phyloP scores from a whole-genome alignment of 2,329 filamentous ascomycete genomes.

The Boeremia exigua region DNA sequence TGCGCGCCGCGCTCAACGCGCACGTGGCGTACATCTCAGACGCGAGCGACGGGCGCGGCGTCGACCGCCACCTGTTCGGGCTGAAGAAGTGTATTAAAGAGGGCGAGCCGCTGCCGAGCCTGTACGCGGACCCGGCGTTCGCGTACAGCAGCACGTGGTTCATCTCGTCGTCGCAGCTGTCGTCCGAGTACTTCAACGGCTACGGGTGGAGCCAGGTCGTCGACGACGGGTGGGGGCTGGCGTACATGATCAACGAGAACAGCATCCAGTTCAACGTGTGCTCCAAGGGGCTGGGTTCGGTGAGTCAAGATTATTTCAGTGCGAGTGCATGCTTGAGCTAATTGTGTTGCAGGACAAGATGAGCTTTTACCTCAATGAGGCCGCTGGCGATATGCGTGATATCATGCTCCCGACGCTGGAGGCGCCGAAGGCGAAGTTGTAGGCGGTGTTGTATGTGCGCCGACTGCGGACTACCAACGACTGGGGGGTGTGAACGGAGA shows the following conservation, averaged over 20 bases:
- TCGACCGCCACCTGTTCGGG: conserved; percentile 96
- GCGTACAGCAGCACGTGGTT: conserved; percentile 87
- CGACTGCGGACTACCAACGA: no score
- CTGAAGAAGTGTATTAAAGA: conserved; percentile 87
- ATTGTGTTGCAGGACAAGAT: conserved; percentile 67
- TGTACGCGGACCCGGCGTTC: conserved; percentile 89
- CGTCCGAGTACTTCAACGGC: conserved; percentile 97
- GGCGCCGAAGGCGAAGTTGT: conserved; percentile 85
- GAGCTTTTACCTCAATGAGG: conserved; percentile 95
- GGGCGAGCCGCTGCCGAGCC: conserved; percentile 78
- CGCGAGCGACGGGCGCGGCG: conserved; percentile 89
- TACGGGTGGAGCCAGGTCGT: conserved; percentile 99
- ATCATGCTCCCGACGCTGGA: conserved; percentile 82
- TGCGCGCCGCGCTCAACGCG: conserved; percentile 77
- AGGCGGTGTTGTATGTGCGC: no score
- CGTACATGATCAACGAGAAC: conserved; percentile 99
- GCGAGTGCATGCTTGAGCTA: background rate
- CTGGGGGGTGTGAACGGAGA: no score
- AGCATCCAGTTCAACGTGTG: conserved; percentile 98
- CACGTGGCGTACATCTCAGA: conserved; percentile 92
- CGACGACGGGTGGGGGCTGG: conserved; percentile 93
- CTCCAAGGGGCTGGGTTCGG: conserved; percentile 85
- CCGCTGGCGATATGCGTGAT: conserved; percentile 86
- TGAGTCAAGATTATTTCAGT: conserved; percentile 38
- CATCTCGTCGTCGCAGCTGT: conserved; percentile 86